These are phyloP conservation scores for Aspergillus vadensis DNA, from an alignment of 2,329 filamentous ascomycete species.

Conservation along the genomic window DNA sequence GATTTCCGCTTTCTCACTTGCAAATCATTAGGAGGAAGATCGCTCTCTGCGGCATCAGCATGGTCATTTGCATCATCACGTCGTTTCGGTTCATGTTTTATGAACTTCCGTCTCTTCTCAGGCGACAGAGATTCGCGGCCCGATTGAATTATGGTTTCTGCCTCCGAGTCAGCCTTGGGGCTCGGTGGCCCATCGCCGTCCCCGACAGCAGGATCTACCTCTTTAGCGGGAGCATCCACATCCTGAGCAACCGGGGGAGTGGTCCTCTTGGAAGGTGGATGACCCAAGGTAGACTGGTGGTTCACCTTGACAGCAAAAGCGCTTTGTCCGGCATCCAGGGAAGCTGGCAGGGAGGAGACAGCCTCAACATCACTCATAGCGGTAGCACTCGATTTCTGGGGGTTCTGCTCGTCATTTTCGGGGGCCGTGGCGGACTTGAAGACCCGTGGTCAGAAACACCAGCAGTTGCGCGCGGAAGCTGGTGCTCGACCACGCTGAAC, in stretches of 20 bases:
- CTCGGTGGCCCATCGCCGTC: constrained; percentile 40
- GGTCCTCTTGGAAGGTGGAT: constrained; percentile 27
- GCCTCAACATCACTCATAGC: constrained; percentile 52
- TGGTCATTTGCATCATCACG: constrained; percentile 29
- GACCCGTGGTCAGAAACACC: constrained; percentile 36
- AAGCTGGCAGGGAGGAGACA: constrained; percentile 42
- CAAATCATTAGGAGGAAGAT: constrained; percentile 25
- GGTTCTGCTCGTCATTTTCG: constrained; percentile 49
- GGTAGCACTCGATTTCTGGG: constrained; percentile 44
- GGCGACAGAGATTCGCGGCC: constrained; percentile 49
- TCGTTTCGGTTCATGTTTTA: constrained; percentile 41
- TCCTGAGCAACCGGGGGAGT: constrained; percentile 22
- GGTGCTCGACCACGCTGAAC: constrained; percentile 32
- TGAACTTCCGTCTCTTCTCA: constrained; percentile 48
- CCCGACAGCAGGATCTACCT: constrained; percentile 28
- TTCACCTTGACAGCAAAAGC: constrained; percentile 38
- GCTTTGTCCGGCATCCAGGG: constrained; percentile 37
- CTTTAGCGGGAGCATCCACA: constrained; percentile 28
- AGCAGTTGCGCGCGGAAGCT: constrained; percentile 37
- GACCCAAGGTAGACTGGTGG: constrained; percentile 25
- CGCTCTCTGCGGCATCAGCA: constrained; percentile 23
- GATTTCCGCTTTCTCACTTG: constrained; percentile 36
- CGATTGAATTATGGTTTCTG: constrained; percentile 53
- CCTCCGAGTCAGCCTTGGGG: constrained; percentile 50
- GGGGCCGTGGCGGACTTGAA: constrained; percentile 39